Conservation (phyloP, 2,329 filamentous ascomycete genomes). For the Colletotrichum coccodes region DNA sequence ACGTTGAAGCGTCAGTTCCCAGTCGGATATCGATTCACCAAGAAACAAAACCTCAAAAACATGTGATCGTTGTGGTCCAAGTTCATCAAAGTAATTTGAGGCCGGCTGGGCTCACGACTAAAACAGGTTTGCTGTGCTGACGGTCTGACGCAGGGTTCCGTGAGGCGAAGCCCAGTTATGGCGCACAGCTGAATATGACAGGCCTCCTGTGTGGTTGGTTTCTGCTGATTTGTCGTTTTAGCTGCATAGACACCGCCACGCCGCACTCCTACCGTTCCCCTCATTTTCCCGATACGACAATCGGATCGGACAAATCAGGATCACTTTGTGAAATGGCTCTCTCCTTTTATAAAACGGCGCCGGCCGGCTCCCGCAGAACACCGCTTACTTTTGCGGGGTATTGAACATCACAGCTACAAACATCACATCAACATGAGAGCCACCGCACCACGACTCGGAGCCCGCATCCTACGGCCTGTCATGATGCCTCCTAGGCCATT, state of each 20-base stretch:
- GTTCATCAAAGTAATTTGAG: not conserved
- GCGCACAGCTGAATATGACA: not conserved
- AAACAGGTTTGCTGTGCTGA: not conserved
- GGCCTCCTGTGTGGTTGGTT: not conserved
- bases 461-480: not conserved
- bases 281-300: not conserved
- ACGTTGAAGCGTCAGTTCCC: too few relatives aligned
- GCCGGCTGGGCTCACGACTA: not conserved
- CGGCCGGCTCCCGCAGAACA: not conserved
- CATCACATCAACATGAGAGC: not conserved
- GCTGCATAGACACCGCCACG: not conserved
- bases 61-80: not conserved
- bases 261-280: not conserved
- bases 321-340: not conserved
- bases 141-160: not conserved
- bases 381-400: not conserved
- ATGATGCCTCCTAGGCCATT: not conserved
- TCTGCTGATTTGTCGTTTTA: not conserved
- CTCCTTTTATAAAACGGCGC: not conserved
- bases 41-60: not conserved
- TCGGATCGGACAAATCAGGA: not conserved
- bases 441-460: not conserved
- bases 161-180: not conserved
- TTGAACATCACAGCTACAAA: not conserved
- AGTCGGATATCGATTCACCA: too few relatives aligned